These are phyloP conservation scores for Citrus maxima DNA, from an alignment of 345 rosid genomes.

Conservation along the genomic window DNA sequence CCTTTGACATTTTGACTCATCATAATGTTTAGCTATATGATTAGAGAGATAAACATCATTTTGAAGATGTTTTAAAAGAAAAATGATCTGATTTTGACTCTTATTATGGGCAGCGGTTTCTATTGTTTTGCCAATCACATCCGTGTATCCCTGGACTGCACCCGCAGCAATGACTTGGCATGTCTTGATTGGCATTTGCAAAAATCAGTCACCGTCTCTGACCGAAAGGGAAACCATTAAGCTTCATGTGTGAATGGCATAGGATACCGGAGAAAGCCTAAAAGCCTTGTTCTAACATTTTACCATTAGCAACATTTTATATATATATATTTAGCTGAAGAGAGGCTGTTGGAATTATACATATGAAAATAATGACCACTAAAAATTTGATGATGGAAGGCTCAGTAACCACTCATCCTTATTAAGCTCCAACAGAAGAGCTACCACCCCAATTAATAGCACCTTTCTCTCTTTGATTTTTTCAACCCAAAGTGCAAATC, in stretches of 20 bases:
- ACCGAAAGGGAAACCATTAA: not conserved
- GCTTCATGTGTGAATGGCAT: not conserved
- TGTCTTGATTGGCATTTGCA: not conserved
- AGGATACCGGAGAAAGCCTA: too few relatives aligned
- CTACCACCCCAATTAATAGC: constrained; percentile 25
- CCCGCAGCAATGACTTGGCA: not conserved
- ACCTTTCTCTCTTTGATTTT: constrained; percentile 33
- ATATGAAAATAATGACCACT: constrained; percentile 36
- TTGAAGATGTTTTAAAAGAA: not conserved
- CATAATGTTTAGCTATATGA: too few relatives aligned
- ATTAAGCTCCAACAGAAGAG: constrained; percentile 31
- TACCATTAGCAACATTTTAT: too few relatives aligned
- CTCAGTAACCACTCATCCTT: constrained; percentile 35
- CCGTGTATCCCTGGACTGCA: not conserved
- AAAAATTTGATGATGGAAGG: constrained; percentile 19
- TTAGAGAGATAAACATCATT: not conserved
- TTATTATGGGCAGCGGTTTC: not conserved
- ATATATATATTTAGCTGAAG: too few relatives aligned
- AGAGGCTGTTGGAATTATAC: not conserved
- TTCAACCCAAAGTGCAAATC: constrained; percentile 24
- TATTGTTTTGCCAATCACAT: constrained; percentile 3
- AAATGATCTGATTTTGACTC: not conserved
- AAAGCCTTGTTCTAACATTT: too few relatives aligned
- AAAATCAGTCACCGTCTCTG: not conserved
- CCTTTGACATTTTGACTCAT: too few relatives aligned